Percentiles rank a stretch among this genome's conserved stretches.
phyloP scores from a whole-genome alignment of 768 basidiomycete genomes.

The Kwoniella sp. region DNA sequence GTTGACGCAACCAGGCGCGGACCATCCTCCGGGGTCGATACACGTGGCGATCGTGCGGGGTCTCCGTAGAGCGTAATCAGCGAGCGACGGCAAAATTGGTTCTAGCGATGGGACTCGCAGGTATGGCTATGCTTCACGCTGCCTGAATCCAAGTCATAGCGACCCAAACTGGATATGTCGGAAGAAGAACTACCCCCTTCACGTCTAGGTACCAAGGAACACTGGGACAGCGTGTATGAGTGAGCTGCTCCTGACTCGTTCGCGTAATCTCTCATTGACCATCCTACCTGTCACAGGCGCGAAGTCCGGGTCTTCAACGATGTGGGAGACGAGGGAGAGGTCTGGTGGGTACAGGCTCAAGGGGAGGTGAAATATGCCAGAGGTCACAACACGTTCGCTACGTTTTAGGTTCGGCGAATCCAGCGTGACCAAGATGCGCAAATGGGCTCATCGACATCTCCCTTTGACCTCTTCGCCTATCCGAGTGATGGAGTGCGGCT shows the following conservation, averaged over 20 bases:
- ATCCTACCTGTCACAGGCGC: conserved; percentile 25
- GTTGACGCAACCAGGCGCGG: too few relatives aligned
- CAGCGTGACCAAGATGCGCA: conserved; percentile 52
- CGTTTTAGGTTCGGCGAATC: conserved; percentile 52
- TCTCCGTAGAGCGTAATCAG: too few relatives aligned
- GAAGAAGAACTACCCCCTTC: conserved; percentile 49
- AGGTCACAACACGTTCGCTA: background rate
- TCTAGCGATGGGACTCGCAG: too few relatives aligned
- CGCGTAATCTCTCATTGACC: too few relatives aligned
- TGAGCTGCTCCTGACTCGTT: too few relatives aligned
- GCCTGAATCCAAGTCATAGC: too few relatives aligned
- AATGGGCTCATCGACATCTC: conserved; percentile 50
- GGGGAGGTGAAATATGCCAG: too few relatives aligned
- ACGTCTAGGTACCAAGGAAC: conserved; percentile 49
- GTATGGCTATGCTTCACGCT: too few relatives aligned
- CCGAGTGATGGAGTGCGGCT: conserved; percentile 51
- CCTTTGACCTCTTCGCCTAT: conserved; percentile 29
- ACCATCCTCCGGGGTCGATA: too few relatives aligned
- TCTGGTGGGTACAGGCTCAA: conserved; percentile 51
- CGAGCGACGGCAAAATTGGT: too few relatives aligned
- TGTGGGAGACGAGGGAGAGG: conserved; percentile 53
- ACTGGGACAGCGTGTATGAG: conserved; percentile 51
- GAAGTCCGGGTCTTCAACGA: conserved; percentile 51
- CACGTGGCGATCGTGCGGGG: too few relatives aligned
- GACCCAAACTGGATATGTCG: too few relatives aligned